Evolutionary conservation across 345 rosid species (phyloP).

Genomic region (Lumnitzera racemosa): DNA sequence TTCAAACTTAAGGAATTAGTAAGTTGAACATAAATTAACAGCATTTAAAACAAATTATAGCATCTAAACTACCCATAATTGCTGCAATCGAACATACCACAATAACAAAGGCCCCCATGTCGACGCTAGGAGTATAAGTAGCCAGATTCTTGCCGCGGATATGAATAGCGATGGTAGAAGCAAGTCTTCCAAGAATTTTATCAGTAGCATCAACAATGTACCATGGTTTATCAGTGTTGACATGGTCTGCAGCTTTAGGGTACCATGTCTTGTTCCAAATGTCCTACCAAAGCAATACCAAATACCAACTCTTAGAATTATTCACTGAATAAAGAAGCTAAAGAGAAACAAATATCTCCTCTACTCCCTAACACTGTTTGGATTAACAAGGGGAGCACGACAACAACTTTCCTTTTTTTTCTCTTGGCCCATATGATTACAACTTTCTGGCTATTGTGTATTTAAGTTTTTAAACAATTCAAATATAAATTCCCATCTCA

Average conservation of each 20-base stretch:
- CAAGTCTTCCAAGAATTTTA: constrained; percentile 80
- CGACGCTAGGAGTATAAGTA: constrained; percentile 91
- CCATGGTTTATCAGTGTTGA: constrained; percentile 83
- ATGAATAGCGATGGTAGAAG: constrained; percentile 78
- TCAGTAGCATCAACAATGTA: constrained; percentile 87
- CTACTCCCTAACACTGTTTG: too few relatives aligned
- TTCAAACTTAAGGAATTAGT: too few relatives aligned
- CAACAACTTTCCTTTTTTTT: too few relatives aligned
- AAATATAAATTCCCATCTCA: too few relatives aligned
- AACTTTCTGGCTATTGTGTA: too few relatives aligned
- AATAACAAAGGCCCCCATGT: constrained; percentile 97
- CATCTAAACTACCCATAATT: neutral
- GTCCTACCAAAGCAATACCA: constrained; percentile 38
- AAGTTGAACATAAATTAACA: too few relatives aligned
- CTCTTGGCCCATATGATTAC: too few relatives aligned
- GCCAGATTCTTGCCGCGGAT: constrained; percentile 93
- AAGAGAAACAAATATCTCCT: too few relatives aligned
- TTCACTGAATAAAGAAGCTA: neutral
- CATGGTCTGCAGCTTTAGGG: constrained; percentile 84
- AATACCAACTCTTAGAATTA: neutral
- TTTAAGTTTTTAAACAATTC: too few relatives aligned
- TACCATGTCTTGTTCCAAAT: constrained; percentile 98
- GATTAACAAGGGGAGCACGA: too few relatives aligned
- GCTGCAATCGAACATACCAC: constrained; percentile 55
- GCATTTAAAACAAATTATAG: neutral